Evolutionary conservation across 176 grass and related monocot species (phyloP).

Genomic region (Triticum timopheevii): DNA sequence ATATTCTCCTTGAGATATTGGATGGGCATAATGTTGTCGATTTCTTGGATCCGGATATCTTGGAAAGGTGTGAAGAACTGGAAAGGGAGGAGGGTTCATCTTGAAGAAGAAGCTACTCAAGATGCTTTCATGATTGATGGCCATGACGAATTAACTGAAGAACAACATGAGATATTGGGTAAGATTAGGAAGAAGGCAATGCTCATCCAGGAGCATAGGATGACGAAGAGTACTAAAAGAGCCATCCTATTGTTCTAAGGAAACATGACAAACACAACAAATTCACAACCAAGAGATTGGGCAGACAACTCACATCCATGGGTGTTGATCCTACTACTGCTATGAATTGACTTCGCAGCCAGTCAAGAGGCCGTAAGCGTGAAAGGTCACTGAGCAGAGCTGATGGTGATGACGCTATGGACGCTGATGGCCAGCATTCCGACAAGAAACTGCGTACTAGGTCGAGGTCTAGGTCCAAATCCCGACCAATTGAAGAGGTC

Average conservation of each 20-base stretch:
- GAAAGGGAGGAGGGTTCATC: slow-evolving; percentile 64
- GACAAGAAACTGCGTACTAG: slow-evolving; percentile 43
- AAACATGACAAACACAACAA: slow-evolving; percentile 49
- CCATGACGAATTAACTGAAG: slow-evolving; percentile 33
- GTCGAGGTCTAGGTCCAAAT: slow-evolving; percentile 51
- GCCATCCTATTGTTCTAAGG: slow-evolving; percentile 70
- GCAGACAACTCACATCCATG: slow-evolving; percentile 46
- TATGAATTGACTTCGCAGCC: slow-evolving; percentile 31
- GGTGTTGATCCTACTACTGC: slow-evolving; percentile 50
- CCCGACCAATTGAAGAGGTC: slow-evolving; percentile 42
- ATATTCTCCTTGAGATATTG: slow-evolving; percentile 54
- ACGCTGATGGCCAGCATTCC: slow-evolving; percentile 51
- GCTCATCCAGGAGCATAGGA: slow-evolving; percentile 71
- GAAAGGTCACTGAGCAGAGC: slow-evolving; percentile 60
- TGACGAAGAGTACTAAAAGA: slow-evolving; percentile 78
- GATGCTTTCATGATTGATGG: slow-evolving; percentile 62
- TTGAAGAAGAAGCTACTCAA: slow-evolving; percentile 44
- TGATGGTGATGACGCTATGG: slow-evolving; percentile 47
- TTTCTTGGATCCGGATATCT: slow-evolving; percentile 76
- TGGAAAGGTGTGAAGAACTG: slow-evolving; percentile 57
- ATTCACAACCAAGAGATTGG: slow-evolving; percentile 44
- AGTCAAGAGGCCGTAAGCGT: slow-evolving; percentile 57
- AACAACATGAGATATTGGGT: slow-evolving; percentile 44
- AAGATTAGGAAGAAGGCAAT: slow-evolving; percentile 64
- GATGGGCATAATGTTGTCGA: slow-evolving; percentile 74